phyloP scores from a whole-genome alignment of 1,284 basidiomycete species.

The Lignosus rhinocerotis region DNA sequence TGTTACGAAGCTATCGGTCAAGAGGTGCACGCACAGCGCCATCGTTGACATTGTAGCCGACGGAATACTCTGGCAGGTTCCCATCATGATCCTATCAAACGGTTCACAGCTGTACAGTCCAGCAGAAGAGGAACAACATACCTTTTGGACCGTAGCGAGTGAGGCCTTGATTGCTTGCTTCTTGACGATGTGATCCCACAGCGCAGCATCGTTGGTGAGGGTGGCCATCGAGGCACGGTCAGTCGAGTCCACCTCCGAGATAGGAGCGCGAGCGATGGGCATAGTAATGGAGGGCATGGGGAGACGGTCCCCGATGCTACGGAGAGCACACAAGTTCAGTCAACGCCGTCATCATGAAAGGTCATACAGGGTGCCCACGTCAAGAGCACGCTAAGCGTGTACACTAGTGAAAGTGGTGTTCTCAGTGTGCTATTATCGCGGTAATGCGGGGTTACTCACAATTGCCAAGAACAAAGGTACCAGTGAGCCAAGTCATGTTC shows the following conservation, averaged over 20 bases:
- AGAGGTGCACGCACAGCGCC: no score
- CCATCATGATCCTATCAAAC: neutral
- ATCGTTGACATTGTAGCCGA: neutral
- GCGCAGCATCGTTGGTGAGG: neutral
- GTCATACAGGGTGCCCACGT: no score
- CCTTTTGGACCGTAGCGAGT: neutral
- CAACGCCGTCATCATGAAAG: neutral
- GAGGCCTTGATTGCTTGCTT: slow-evolving; percentile 7
- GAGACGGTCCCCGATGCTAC: neutral
- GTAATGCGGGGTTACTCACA: slow-evolving; percentile 1
- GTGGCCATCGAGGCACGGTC: slow-evolving; percentile 3
- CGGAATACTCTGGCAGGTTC: neutral
- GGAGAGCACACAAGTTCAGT: neutral
- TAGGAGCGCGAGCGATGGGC: neutral
- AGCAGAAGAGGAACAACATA: neutral
- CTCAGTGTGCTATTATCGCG: neutral
- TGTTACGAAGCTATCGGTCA: no score
- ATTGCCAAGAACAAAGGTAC: slow-evolving; percentile 17
- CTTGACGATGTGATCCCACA: slow-evolving; percentile 17
- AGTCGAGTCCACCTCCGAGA: neutral
- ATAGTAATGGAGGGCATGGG: neutral
- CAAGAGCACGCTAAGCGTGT: slow-evolving; percentile 19
- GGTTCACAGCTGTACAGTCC: neutral
- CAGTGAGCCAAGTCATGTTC: slow-evolving; percentile 13
- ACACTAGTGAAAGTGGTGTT: slow-evolving; percentile 2